Evolutionary conservation across 306 rosid species (phyloP), one percentile per base, ranked within the genome.

Genomic region (Morella rubra): DNA sequence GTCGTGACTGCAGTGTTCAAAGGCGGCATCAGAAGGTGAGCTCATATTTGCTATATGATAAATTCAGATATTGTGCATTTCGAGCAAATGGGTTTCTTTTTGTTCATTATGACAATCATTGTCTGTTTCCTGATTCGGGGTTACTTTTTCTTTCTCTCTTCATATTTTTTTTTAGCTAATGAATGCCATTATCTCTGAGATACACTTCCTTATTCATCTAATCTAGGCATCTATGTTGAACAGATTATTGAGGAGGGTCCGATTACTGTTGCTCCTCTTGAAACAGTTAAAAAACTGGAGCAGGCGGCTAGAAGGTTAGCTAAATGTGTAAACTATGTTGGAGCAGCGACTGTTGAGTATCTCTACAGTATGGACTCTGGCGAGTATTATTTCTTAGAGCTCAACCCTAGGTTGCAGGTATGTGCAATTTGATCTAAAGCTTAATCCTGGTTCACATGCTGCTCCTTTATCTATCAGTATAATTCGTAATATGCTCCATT

Each of bases 241-340:
- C 86, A 96, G 99, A 96, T 96, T 76, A 92, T 96, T 72, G 99
- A 96, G 80, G 99, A 96, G 89, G 99, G 99, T 81, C 99, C 99
- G 15, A 96, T 96, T 70, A 96, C 98, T 2, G 89, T 96, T 70
- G 99, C 99, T 73, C 93, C 99, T 70, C 69, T 54, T 51, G 91
- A 78, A 77, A 92, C 98, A 0, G 97, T 96, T 74, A 91, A 91
- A 88, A 69, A 87, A 74, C 90, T 96, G 54, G 99, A 96, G 85
- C 99, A 96, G 84, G 96, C 99, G 20, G 99, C 99, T 89, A 90
- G 98, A 85, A 88, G 99, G 81, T 83, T 96, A 86, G 99, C 99
- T 71, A 96, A 86, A 87, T 42, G 83, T 74, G 99, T 96, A 73
- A 96, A 91, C 85, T 96, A 96, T 73, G 90, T 96, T 59, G 99